Evolutionary conservation across 306 rosid genomes (phyloP), one percentile per base, ranked within the genome.

Genomic region (Fragaria ananassa): DNA sequence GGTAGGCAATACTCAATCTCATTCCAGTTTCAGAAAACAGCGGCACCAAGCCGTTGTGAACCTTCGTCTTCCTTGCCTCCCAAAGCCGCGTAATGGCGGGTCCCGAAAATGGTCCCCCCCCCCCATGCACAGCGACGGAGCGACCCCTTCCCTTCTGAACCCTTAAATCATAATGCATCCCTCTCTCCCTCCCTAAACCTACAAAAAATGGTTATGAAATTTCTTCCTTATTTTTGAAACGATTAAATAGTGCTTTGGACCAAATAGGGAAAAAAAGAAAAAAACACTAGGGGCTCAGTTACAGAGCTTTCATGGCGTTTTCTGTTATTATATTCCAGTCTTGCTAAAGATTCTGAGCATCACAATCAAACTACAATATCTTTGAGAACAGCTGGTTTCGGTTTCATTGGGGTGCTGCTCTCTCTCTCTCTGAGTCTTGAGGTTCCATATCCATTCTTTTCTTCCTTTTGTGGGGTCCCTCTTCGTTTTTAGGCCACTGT

Each of bases 1-100:
- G 58, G 4, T 56, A 23, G 62, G 15, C 5, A 11, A 56, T 23
- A 56, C 25, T 56, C 25, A 19, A 18, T 54, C 61, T n/a, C 56
- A 50, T 1, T n/a, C 56, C 6, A 51, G 21, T 49, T 19, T 51
- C 58, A 9, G 25, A 31, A 44, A 41, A 39, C 74, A 12, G 25
- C 46, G 12, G 44, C 62, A 42, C 69, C 74, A 41, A 51, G 53
- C 47, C 12, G 78, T 44, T 10, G 12, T 51, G 57, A 51, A 18
- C 57, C 21, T 51, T 53, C 21, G 7, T 61, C 31, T 17, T 27
- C 42, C 19, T 10, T 35, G n/a, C 72, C 50, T 68, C 63, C 21
- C 77, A 54, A 81, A 75, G 72, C 88, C 84, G 86, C 84, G 82
- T 82, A 37, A 74, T 35, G 57, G 80, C 61, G 79, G 88, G 88